Base-by-base conservation (phyloP, 2,329 filamentous ascomycete genomes). In the Neonectria neomacrospora region DNA sequence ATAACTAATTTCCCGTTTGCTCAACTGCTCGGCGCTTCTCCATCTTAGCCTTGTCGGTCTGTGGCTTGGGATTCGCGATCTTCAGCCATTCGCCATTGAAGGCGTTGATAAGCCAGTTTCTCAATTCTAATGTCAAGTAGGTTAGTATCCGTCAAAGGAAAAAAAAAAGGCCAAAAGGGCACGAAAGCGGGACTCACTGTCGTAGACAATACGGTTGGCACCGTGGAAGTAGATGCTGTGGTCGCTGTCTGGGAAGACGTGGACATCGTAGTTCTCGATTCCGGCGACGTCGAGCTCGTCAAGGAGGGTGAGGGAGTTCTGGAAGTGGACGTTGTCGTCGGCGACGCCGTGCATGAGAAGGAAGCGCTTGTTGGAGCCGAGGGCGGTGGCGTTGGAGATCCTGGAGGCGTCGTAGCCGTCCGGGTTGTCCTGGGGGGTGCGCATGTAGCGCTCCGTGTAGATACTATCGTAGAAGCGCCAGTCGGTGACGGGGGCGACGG, bases 371-470 rank as follows among this genome's bases (percentile, higher is more conserved):
- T 91, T 97, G 67, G 89, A 79, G 4, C 85, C 82, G 7, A 99
- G 83, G 0, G 93, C 91, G 1, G 86, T 83, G 66, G 90, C 90
- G 74, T 99, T 92, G 63, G 77, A 86, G 74, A 99, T 89, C 55
- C 88, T 88, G 5, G 92, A 88, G 66, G 87, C 88, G 44, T 89
- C 84, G 80, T 98, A 99, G 12, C 96, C 96, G 0, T 75, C 80
- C 0, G 81, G 79, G 75, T 99, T 99, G 74, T 91, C 84, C 75
- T 96, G 90, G 2, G 96, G 96, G 1, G 90, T 97, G 75, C 94
- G 91, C 96, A 99, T 99, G 80, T 98, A 99, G 37, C 96, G 89
- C 80, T 97, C 94, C 0, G 94, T 96, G 81, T 97, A 97, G 73
- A 97, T 90, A 63, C 89, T 92, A 80, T 97, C 92, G 80, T 99